phyloP scores from a whole-genome alignment of 2,329 filamentous ascomycete genomes.

The Neurospora sp. region DNA sequence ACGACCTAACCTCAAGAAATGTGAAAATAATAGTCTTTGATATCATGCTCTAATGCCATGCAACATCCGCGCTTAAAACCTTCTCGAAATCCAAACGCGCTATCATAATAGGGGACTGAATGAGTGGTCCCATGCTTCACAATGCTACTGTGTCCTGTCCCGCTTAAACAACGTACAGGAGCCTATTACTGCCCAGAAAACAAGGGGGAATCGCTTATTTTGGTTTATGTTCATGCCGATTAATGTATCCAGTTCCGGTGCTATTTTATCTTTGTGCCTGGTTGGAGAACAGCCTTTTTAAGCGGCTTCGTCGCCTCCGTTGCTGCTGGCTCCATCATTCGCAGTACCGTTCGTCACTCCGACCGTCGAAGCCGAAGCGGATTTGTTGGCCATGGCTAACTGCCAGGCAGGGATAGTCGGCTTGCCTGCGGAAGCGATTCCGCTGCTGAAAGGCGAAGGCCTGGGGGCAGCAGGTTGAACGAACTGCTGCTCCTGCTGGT shows the following conservation, averaged over 20 bases:
- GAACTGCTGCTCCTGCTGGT: conserved; percentile 4
- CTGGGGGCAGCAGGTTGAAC: conserved; percentile 15
- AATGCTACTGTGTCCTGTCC: neutral
- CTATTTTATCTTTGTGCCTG: neutral
- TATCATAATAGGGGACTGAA: neutral
- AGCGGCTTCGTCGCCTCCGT: neutral
- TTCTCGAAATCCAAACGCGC: neutral
- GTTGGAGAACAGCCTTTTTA: neutral
- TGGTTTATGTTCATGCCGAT: neutral
- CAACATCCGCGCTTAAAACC: neutral
- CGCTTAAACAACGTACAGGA: neutral
- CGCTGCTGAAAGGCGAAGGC: conserved; percentile 38
- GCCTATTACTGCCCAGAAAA: neutral
- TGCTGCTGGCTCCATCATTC: conserved; percentile 7
- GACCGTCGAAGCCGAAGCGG: conserved; percentile 12
- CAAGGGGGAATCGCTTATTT: neutral
- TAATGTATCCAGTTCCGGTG: neutral
- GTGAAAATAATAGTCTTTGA: neutral
- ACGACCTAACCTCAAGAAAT: neutral
- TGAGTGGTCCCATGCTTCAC: neutral
- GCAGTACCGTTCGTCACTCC: conserved; percentile 4
- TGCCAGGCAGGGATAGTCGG: conserved; percentile 75
- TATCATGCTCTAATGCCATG: neutral
- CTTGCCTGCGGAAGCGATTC: conserved; percentile 36
- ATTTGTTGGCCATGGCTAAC: conserved; percentile 52